These are phyloP conservation scores for Termitomyces sp. DNA, from an alignment of 768 basidiomycete species.

Conservation along the genomic window DNA sequence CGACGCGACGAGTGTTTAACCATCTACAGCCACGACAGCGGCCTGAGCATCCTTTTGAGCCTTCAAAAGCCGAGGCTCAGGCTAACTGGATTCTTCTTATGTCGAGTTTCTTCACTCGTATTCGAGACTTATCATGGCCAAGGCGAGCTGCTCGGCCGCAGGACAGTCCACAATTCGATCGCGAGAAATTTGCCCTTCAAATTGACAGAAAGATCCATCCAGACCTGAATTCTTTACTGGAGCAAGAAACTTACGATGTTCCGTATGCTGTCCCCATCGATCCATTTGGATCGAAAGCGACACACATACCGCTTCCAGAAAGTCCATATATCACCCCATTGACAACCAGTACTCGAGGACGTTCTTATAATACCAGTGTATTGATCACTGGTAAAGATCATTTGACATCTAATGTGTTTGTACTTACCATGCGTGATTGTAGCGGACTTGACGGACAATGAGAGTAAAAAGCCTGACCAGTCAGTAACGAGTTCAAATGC, in stretches of 20 bases:
- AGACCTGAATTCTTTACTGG: constrained; percentile 29
- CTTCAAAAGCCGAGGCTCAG: background rate
- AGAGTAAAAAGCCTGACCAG: constrained; percentile 1
- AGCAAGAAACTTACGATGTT: constrained; percentile 14
- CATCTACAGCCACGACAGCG: background rate
- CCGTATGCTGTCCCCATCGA: background rate
- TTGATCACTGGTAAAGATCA: constrained; percentile 1
- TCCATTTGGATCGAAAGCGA: background rate
- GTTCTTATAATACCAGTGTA: constrained; percentile 4
- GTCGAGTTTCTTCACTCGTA: constrained; percentile 9
- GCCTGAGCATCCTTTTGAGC: background rate
- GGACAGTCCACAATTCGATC: background rate
- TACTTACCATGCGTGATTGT: background rate
- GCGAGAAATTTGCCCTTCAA: background rate
- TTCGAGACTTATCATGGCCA: constrained; percentile 4
- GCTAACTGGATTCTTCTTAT: background rate
- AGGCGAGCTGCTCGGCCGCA: background rate
- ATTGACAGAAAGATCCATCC: constrained; percentile 35
- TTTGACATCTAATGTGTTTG: background rate
- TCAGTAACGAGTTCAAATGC: constrained; percentile 10
- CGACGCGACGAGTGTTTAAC: too few relatives aligned
- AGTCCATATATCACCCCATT: constrained; percentile 8
- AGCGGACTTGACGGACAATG: constrained; percentile 1
- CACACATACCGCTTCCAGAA: background rate
- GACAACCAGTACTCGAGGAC: constrained; percentile 13